Conservation (phyloP, 1,139 yeast species). For the Hansenula anomala region DNA sequence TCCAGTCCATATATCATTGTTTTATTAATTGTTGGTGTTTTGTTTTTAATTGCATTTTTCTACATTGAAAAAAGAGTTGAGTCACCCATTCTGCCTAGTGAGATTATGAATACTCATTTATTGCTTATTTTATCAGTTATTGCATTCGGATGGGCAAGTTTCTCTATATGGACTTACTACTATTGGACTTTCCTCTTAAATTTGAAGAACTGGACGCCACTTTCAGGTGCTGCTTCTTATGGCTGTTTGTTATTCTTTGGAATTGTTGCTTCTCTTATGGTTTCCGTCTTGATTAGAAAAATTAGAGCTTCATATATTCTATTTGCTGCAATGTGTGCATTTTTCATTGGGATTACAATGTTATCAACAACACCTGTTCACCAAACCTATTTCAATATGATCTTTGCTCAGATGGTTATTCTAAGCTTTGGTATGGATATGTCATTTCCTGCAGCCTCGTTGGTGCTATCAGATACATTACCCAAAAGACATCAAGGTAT, state of each 20-base stretch:
- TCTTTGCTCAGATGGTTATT: constrained; percentile 44
- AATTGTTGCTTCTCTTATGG: constrained; percentile 38
- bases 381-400: constrained; percentile 40
- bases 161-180: constrained; percentile 45
- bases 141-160: constrained; percentile 54
- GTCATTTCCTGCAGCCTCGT: constrained; percentile 53
- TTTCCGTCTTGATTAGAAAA: constrained; percentile 36
- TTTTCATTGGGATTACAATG: constrained; percentile 43
- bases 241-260: constrained; percentile 44
- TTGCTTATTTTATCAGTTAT: constrained; percentile 29
- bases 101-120: constrained; percentile 31
- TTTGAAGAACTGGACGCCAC: constrained; percentile 39
- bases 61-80: constrained; percentile 25
- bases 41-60: constrained; percentile 28
- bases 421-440: constrained; percentile 56
- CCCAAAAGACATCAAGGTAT: constrained; percentile 53
- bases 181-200: constrained; percentile 36
- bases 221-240: constrained; percentile 42
- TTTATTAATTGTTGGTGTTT: constrained; percentile 37
- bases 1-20: constrained; percentile 39
- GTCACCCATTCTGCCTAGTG: constrained; percentile 42
- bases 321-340: constrained; percentile 39
- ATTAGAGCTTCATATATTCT: constrained; percentile 42
- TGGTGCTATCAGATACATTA: constrained; percentile 44
- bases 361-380: constrained; percentile 44